Evolutionary conservation across 1,139 yeast genomes (phyloP).

Genomic region (Candida sanyaensis): DNA sequence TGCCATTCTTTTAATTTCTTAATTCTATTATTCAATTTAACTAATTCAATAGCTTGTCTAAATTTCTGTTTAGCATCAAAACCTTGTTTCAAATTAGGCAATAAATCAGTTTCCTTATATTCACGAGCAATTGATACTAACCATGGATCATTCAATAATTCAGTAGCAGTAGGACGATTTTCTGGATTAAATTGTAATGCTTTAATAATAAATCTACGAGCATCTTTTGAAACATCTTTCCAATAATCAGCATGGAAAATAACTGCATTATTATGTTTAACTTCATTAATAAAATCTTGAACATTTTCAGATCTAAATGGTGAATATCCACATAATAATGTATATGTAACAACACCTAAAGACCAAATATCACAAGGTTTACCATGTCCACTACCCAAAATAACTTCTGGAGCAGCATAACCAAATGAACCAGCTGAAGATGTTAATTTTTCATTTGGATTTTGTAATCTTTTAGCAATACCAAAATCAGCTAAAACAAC

Average conservation of each 20-base stretch:
- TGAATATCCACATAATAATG: constrained; percentile 87
- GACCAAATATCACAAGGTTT: constrained; percentile 95
- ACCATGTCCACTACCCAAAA: constrained; percentile 78
- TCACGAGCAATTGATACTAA: constrained; percentile 50
- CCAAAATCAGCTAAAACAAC: constrained; percentile 92
- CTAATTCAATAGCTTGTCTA: constrained; percentile 82
- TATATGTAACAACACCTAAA: constrained; percentile 86
- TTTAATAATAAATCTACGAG: constrained; percentile 68
- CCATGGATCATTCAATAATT: constrained; percentile 73
- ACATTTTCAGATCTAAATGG: constrained; percentile 89
- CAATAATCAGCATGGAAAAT: constrained; percentile 88
- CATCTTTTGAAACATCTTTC: constrained; percentile 74
- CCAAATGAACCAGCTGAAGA: constrained; percentile 90
- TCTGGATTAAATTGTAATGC: constrained; percentile 68
- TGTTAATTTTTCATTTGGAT: constrained; percentile 63
- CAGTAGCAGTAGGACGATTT: constrained; percentile 64
- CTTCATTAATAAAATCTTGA: constrained; percentile 78
- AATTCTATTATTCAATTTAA: constrained; percentile 73
- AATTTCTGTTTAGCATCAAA: constrained; percentile 86
- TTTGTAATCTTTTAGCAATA: constrained; percentile 72
- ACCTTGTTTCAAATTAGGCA: constrained; percentile 66
- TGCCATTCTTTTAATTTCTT: constrained; percentile 58
- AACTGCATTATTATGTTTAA: constrained; percentile 65
- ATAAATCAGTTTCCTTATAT: constrained; percentile 59
- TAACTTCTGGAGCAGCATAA: constrained; percentile 92